phyloP scores from a whole-genome alignment of 2,329 filamentous ascomycete genomes.

The Tolypocladium guangdongense region DNA sequence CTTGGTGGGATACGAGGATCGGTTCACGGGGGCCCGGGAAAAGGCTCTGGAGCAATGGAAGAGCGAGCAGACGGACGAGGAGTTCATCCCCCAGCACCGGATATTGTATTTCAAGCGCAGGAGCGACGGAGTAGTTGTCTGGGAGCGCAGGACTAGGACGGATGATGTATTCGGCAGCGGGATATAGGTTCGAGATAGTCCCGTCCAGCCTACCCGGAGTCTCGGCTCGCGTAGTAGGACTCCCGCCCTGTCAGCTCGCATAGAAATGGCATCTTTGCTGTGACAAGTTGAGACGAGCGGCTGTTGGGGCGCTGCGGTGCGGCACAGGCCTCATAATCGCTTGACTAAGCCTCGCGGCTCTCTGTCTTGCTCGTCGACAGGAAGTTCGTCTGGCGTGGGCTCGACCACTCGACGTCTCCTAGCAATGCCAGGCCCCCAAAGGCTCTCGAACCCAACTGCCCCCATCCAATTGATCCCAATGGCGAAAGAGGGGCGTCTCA shows the following conservation, averaged over 20 bases:
- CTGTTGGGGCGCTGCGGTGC: too few species aligned
- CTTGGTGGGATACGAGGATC: conserved; percentile 50
- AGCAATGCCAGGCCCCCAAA: neutral
- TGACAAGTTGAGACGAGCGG: too few species aligned
- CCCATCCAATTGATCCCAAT: neutral
- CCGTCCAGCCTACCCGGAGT: neutral
- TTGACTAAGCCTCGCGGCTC: neutral
- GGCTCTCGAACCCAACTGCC: neutral
- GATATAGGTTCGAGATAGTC: neutral
- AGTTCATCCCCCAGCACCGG: conserved; percentile 56
- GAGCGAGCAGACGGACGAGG: conserved; percentile 50
- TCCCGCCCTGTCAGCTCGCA: too few species aligned
- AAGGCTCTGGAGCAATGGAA: conserved; percentile 46
- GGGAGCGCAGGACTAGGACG: conserved; percentile 42
- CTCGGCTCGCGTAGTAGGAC: neutral
- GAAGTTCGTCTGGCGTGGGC: neutral
- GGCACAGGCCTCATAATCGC: neutral
- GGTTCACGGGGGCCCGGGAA: conserved; percentile 45
- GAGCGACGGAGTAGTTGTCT: conserved; percentile 40
- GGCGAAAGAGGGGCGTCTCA: conserved; percentile 8
- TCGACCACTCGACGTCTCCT: neutral
- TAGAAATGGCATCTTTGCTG: too few species aligned
- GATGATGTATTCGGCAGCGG: conserved; percentile 48
- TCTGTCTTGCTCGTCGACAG: neutral
- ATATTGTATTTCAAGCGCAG: conserved; percentile 49